Base-by-base conservation (phyloP, 169 alveolate species). In the Plasmodium malariae region DNA sequence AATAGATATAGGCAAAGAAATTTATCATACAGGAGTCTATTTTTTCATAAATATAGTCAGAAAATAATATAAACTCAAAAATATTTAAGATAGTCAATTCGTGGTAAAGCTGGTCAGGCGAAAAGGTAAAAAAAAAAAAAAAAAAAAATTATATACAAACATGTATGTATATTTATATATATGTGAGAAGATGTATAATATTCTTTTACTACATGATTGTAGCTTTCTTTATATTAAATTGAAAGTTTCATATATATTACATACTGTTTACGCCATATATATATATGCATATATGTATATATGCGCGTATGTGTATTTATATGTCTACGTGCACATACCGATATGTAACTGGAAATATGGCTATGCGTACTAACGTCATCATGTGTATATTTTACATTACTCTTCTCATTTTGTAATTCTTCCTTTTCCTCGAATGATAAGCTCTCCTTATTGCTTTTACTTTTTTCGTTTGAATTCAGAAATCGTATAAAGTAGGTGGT, bases 81-180 rank as follows among this genome's bases (percentile, higher is more conserved):
- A 63, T 80, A 65, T 80, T 80, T 43, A 80, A 34, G 36, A 80
- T 34, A 3, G 83, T 43, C 90, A 80, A 24, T 80, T 80, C 90
- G 62, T 80, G 90, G 49, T 80, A 80, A 37, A 80, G 59, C 90
- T 80, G 49, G 17, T 7, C 6, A 17, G 26, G 12, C 19, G 32
- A 43, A 14, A 69, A 55, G 21, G 28, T 28, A 1, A 48, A 45
- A 65, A 30, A 45, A 21, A 32, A 30, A n/a, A n/a, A n/a, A n/a
- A n/a, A 36, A 37, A 51, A 49, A 65, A 48, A 0, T 0, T 19
- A 26, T 12, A 45, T 48, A 17, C 0, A 69, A 3, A 69, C 24
- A n/a, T n/a, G n/a, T n/a, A n/a, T n/a, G n/a, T n/a, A n/a, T n/a
- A n/a, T n/a, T n/a, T n/a, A n/a, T n/a, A n/a, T n/a, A n/a, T n/a